Percentiles rank a stretch among this genome's conserved stretches.
Conservation (phyloP, 1,139 yeast genomes). For the Suhomyces kunorum region DNA sequence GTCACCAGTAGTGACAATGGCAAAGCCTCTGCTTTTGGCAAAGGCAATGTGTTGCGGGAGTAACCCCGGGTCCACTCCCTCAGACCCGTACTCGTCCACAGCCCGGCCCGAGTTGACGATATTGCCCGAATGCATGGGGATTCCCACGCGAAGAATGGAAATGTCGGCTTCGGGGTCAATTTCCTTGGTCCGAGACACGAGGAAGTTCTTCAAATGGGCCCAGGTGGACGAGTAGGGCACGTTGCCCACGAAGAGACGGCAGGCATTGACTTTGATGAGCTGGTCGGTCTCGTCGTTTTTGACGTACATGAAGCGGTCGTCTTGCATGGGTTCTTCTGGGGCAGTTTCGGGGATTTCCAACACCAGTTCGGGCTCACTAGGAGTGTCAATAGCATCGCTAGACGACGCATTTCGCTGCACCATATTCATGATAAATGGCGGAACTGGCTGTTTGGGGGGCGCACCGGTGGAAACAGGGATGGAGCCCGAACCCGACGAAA, state of each 20-base stretch:
- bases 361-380: neutral
- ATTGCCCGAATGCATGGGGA: conserved; percentile 43
- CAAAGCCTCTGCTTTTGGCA: conserved; percentile 56
- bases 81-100: neutral
- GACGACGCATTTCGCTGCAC: conserved; percentile 18
- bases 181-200: conserved; percentile 32
- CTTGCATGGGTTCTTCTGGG: no score
- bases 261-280: conserved; percentile 37
- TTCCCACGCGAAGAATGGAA: conserved; percentile 52
- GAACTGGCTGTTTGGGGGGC: conserved; percentile 21
- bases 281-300: conserved; percentile 31
- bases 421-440: conserved; percentile 36
- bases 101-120: neutral
- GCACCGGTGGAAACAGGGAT: neutral
- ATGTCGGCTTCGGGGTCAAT: conserved; percentile 32
- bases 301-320: conserved; percentile 21
- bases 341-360: neutral
- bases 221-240: conserved; percentile 60
- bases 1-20: conserved; percentile 58
- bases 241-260: conserved; percentile 54
- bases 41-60: conserved; percentile 2
- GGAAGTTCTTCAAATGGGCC: conserved; percentile 53
- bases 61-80: conserved; percentile 1
- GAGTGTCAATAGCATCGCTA: no score
- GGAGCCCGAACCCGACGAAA: conserved; percentile 6